A percentile compares a stretch with the other conserved stretches of the same genome.
phyloP scores from a whole-genome alignment of 2,329 filamentous ascomycete species.

The Orbilia javanica region DNA sequence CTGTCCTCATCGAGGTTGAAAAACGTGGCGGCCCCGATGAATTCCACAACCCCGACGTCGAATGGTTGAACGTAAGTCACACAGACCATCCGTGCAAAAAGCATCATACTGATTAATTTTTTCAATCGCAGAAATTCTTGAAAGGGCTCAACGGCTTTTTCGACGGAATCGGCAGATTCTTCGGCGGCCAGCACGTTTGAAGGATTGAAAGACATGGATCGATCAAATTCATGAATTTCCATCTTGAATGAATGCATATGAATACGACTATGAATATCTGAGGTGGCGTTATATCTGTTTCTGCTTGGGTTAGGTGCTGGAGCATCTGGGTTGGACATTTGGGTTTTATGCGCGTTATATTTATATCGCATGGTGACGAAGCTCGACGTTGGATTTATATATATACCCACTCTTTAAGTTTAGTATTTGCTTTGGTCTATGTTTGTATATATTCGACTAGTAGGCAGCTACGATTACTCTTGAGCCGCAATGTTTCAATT shows the following conservation, averaged over 20 bases:
- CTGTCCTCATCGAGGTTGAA: neutral
- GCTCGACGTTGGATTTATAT: too few species aligned
- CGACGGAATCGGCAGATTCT: constrained; percentile 15
- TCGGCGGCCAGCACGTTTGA: neutral
- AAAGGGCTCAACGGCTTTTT: constrained; percentile 8
- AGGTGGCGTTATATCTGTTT: neutral
- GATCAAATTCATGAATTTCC: neutral
- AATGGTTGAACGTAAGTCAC: constrained; percentile 3
- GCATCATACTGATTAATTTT: neutral
- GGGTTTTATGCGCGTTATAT: too few species aligned
- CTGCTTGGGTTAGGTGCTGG: too few species aligned
- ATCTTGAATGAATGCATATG: neutral
- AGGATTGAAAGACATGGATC: neutral
- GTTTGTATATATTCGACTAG: neutral
- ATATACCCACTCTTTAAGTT: constrained; percentile 9
- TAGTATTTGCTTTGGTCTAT: too few species aligned
- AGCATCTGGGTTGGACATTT: too few species aligned
- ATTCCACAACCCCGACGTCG: neutral
- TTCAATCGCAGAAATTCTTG: constrained; percentile 11
- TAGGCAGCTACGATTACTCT: too few species aligned
- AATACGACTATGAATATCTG: neutral
- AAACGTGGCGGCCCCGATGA: constrained; percentile 7
- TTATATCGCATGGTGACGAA: too few species aligned
- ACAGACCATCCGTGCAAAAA: neutral
- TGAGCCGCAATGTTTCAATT: too few species aligned